Conservation (phyloP, 2,329 filamentous ascomycete genomes). For the Colletotrichum sp. region DNA sequence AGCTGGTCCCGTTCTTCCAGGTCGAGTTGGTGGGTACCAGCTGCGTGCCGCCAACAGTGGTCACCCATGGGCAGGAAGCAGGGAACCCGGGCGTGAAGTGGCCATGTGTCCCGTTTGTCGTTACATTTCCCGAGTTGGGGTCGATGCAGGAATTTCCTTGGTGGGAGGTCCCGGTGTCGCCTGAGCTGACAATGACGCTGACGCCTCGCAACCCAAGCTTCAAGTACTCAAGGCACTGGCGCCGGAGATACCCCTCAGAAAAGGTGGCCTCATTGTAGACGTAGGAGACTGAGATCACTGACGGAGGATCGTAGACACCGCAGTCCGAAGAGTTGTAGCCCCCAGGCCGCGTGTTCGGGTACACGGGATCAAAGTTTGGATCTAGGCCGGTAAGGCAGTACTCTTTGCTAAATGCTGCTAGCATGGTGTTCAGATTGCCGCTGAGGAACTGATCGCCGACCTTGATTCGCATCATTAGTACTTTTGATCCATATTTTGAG, state of each 20-base stretch:
- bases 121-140: neutral
- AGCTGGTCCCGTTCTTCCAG: neutral
- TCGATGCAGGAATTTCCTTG: slow-evolving; percentile 12
- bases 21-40: neutral
- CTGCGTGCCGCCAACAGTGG: slow-evolving; percentile 38
- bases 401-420: neutral
- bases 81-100: slow-evolving; percentile 49
- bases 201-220: slow-evolving; percentile 46
- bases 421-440: neutral
- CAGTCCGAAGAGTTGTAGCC: neutral
- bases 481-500: neutral
- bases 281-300: neutral
- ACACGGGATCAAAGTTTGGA: neutral
- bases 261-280: neutral
- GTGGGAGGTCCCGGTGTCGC: slow-evolving; percentile 34
- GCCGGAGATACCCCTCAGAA: slow-evolving; percentile 44
- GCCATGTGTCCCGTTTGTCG: slow-evolving; percentile 26
- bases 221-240: slow-evolving; percentile 43
- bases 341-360: neutral
- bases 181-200: slow-evolving; percentile 40
- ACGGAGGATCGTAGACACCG: neutral
- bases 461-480: neutral
- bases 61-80: slow-evolving; percentile 51
- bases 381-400: neutral
- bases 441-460: neutral